Evolutionary conservation across 768 basidiomycete genomes (phyloP), one percentile per base, ranked within the genome.

Genomic region (Xerocomus potaroensis): DNA sequence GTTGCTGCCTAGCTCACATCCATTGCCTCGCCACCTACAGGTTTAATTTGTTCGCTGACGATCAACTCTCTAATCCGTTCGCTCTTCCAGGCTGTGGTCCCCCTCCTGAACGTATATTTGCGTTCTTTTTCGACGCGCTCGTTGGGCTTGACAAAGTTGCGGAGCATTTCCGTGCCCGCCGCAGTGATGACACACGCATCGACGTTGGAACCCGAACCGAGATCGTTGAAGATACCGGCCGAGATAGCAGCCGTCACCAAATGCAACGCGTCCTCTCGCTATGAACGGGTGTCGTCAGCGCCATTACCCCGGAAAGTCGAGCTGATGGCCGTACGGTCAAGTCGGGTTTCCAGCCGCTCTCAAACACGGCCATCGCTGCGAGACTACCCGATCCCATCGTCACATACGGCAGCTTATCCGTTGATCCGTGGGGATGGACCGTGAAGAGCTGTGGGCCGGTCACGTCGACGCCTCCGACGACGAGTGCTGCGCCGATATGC

Each of bases 281-380:
- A 66, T 30, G n/a, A n/a, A n/a, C n/a, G 21, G 43, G 46, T 36
- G 45, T 34, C 38, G 41, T 56, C 37, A 54, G 54, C 36, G 6
- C 1, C 23, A 11, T 24, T 4, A 21, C n/a, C 22, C 21, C 18
- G 4, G 22, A 43, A 15, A n/a, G 22, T 12, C 0, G 6, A 19
- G 24, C 6, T 2, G 69, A 80, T 45, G n/a, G n/a, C n/a, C n/a
- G n/a, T 43, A 92, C 91, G 65, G 81, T 76, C 81, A 99, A 80
- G 64, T 87, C 73, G 24, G 88, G 74, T 60, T 72, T 76, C 93
- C 92, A 99, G 16, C 73, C 65, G 43, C 77, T 83, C 67, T 99
- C 96, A 54, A 99, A 98, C 11, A 98, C 87, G 9, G 94, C 94
- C 96, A 99, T 99, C 15, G 96, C 96, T 2, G 96, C 96, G 43